Conservation (phyloP, 2,329 filamentous ascomycete genomes). For the Truncatella angustata region DNA sequence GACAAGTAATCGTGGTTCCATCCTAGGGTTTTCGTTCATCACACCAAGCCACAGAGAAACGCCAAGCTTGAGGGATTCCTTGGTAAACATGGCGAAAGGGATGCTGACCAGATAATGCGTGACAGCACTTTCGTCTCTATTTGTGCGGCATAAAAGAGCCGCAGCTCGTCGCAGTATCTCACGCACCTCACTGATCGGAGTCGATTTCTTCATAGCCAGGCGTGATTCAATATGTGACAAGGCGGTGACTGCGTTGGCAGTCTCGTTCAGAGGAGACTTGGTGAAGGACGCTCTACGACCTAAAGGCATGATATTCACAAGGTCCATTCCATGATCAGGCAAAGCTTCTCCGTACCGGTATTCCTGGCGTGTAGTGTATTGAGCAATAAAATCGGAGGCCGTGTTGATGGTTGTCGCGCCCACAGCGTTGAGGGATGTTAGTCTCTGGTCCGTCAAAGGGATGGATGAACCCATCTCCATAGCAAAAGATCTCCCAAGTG, state of each 20-base stretch:
- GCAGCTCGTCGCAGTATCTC: constrained; percentile 83
- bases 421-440: constrained; percentile 76
- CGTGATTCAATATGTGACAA: constrained; percentile 72
- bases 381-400: constrained; percentile 91
- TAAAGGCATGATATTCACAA: constrained; percentile 59
- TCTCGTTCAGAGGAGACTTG: constrained; percentile 51
- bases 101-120: constrained; percentile 87
- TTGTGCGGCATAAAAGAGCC: constrained; percentile 77
- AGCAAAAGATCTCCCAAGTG: constrained; percentile 89
- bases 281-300: constrained; percentile 52
- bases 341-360: constrained; percentile 83
- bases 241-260: constrained; percentile 59
- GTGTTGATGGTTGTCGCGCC: constrained; percentile 79
- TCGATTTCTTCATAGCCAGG: constrained; percentile 65
- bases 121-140: constrained; percentile 73
- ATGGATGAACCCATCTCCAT: constrained; percentile 87
- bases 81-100: constrained; percentile 89
- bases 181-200: constrained; percentile 72
- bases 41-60: constrained; percentile 96
- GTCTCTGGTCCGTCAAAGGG: constrained; percentile 79
- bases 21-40: constrained; percentile 89
- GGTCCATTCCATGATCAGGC: constrained; percentile 65
- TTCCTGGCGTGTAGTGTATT: constrained; percentile 95
- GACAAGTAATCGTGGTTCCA: constrained; percentile 81
- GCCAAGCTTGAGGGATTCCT: constrained; percentile 92